Evolutionary conservation across 306 rosid genomes (phyloP).

Genomic region (Pyrus betulifolia): DNA sequence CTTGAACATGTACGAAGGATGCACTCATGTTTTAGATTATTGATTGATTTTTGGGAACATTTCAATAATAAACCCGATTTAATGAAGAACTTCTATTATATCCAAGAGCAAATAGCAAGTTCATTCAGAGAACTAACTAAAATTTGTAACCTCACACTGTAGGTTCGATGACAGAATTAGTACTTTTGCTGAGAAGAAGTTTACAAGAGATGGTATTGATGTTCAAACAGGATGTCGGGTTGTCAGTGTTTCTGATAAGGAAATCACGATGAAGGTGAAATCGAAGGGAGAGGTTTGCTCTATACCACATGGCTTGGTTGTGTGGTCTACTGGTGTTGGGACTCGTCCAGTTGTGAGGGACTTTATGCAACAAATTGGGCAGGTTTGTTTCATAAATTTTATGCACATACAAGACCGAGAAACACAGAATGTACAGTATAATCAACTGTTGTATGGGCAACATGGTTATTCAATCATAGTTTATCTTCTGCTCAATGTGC

Average conservation of each 20-base stretch:
- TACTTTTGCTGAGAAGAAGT: constrained; percentile 79
- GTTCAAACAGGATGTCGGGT: constrained; percentile 92
- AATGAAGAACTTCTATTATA: neutral
- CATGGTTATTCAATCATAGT: neutral
- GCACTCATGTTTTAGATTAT: neutral
- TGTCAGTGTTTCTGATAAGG: constrained; percentile 62
- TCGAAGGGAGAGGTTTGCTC: constrained; percentile 62
- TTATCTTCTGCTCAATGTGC: constrained; percentile 23
- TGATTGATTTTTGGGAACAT: neutral
- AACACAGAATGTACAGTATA: neutral
- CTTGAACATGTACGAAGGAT: constrained; percentile 63
- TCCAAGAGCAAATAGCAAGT: neutral
- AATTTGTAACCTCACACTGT: constrained; percentile 10
- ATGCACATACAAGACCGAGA: constrained; percentile 7
- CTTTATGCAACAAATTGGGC: constrained; percentile 87
- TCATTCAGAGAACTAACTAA: neutral
- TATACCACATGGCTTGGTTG: constrained; percentile 76
- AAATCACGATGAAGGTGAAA: constrained; percentile 58
- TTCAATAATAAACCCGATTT: neutral
- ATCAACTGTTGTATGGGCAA: neutral
- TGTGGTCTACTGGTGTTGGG: constrained; percentile 91
- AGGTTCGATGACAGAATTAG: constrained; percentile 97
- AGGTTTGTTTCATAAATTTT: constrained; percentile 47
- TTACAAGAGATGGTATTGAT: constrained; percentile 76
- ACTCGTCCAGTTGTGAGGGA: constrained; percentile 84